phyloP scores from a whole-genome alignment of 805 yeast species.

The Nakazawaea wickerhamii region DNA sequence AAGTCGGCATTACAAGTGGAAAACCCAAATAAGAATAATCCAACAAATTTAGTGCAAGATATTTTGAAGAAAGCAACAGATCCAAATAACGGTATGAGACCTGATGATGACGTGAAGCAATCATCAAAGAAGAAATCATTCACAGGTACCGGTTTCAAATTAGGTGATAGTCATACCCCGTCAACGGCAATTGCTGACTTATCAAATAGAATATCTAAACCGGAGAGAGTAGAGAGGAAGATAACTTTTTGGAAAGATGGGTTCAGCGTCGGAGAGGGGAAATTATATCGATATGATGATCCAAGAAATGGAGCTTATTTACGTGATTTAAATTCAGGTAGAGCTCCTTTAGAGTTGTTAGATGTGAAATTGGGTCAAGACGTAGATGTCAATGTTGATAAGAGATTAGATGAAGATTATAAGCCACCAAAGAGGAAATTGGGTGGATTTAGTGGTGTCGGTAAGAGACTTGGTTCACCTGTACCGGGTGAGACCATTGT shows the following conservation, averaged over 20 bases:
- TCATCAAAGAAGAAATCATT: conserved; percentile 26
- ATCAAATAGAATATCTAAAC: conserved; percentile 21
- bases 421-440: conserved; percentile 47
- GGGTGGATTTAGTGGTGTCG: conserved; percentile 67
- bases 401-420: conserved; percentile 69
- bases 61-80: conserved; percentile 64
- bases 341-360: conserved; percentile 82
- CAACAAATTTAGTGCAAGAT: conserved; percentile 44
- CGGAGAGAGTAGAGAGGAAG: conserved; percentile 62
- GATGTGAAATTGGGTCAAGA: conserved; percentile 80
- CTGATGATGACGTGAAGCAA: conserved; percentile 21
- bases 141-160: conserved; percentile 47
- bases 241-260: conserved; percentile 97
- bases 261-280: conserved; percentile 91
- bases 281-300: conserved; percentile 81
- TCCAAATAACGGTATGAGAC: conserved; percentile 29
- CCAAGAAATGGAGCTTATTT: conserved; percentile 79
- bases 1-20: conserved; percentile 78
- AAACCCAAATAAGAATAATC: conserved; percentile 47
- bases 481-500: conserved; percentile 83
- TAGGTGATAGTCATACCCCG: conserved; percentile 36
- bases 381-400: conserved; percentile 71
- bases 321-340: conserved; percentile 77
- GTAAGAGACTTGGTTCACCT: conserved; percentile 86
- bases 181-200: conserved; percentile 27